A percentile compares a stretch with the other conserved stretches of the same genome.
Conservation (phyloP, 441 rosid species). For the Euphorbia schlechtendalii region DNA sequence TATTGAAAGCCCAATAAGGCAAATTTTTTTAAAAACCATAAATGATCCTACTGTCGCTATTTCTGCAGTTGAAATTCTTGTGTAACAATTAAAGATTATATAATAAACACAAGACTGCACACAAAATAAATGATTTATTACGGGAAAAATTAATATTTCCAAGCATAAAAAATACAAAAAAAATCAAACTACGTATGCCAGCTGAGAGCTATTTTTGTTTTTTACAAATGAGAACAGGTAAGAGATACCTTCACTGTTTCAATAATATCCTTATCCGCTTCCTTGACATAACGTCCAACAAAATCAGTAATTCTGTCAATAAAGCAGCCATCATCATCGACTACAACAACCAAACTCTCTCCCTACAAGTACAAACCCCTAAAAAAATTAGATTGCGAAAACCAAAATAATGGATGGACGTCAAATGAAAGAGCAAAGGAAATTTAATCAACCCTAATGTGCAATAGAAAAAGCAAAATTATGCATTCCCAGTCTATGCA, state of each 20-base stretch:
- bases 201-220: neutral
- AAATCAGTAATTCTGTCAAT: slow-evolving; percentile 74
- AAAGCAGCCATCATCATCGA: slow-evolving; percentile 95
- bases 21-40: too few relatives aligned
- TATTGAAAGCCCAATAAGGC: too few relatives aligned
- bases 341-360: slow-evolving; percentile 76
- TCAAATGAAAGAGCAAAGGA: neutral
- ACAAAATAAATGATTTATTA: neutral
- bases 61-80: too few relatives aligned
- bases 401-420: neutral
- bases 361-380: slow-evolving; percentile 51
- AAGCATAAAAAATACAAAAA: neutral
- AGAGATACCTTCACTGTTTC: slow-evolving; percentile 75
- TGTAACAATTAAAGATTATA: neutral
- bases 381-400: slow-evolving; percentile 7
- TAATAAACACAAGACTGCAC: neutral
- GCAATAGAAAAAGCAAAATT: neutral
- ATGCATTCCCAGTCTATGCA: neutral
- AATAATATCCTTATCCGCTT: slow-evolving; percentile 87
- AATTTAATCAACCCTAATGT: neutral
- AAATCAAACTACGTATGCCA: neutral
- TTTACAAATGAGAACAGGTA: neutral
- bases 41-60: too few relatives aligned
- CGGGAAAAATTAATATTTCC: neutral
- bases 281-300: slow-evolving; percentile 74